Base-by-base conservation (phyloP, 75 land plant species). In the Pinus albicaulis region DNA sequence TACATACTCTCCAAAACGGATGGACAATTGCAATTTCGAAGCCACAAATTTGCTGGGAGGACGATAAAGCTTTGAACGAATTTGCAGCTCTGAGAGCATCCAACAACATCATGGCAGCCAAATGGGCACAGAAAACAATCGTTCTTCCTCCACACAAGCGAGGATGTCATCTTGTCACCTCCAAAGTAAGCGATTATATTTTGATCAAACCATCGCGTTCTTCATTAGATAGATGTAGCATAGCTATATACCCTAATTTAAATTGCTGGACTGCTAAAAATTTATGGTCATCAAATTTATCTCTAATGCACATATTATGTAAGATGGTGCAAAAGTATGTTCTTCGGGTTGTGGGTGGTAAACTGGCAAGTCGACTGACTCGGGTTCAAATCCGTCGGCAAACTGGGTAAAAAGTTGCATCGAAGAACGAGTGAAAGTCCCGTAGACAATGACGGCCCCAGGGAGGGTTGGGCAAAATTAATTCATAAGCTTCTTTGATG, bases 121-220 rank as follows among this genome's bases (percentile, higher is more conserved):
- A 83, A 79, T 95, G 98, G 98, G 90, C 93, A 17, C 98, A 95
- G 87, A 93, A 91, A 84, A 93, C 96, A 72, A 74, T 95, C 61
- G 76, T 82, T 7, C 83, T 93, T 11, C 89, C 93, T 71, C 83
- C 96, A 57, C 87, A 84, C 19, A 79, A 76, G 56, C 85, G 98
- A 24, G 98, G 98, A 25, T 95, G 98, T 82, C 98, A 95, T 76
- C 93, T 93, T 59, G 74, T 95, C 79, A 95, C 98, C 73, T 69
- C 90, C 14, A 83, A 86, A 90, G 98, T 93, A 17, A 74, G 60
- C 34, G 26, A 71, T 17, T 12, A 31, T 36, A 31, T 36, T 36
- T 64, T 17, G 16, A 17, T 31, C 68, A 31, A 3, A 64, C 2
- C 34, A 17, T 5, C 13, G 68, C 7, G 20, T 17, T 64, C 34